Evolutionary conservation across 768 basidiomycete genomes (phyloP).

Genomic region (Lentinula lateritia): DNA sequence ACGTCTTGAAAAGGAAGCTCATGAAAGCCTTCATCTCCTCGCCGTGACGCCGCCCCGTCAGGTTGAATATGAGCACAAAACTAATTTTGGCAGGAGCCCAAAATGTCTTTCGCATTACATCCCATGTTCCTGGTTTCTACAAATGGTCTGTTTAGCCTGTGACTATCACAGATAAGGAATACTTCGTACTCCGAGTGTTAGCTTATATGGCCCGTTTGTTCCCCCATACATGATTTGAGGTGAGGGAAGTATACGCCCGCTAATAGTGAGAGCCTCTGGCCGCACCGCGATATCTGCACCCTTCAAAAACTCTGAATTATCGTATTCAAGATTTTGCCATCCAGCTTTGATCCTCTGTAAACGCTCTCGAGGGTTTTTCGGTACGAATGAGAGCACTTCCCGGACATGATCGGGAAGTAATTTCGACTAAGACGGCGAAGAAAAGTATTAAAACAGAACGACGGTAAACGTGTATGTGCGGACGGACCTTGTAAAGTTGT

Average conservation of each 20-base stretch:
- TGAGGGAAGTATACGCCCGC: slow-evolving; percentile 28
- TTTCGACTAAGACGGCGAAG: slow-evolving; percentile 16
- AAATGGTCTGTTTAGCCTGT: neutral
- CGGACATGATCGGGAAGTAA: slow-evolving; percentile 23
- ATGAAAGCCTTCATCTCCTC: slow-evolving; percentile 14
- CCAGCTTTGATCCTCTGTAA: slow-evolving; percentile 18
- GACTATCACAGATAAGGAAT: neutral
- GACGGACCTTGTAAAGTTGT: slow-evolving; percentile 25
- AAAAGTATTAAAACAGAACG: neutral
- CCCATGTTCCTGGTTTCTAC: slow-evolving; percentile 24
- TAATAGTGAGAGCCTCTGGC: slow-evolving; percentile 22
- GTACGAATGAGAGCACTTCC: slow-evolving; percentile 23
- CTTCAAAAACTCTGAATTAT: slow-evolving; percentile 32
- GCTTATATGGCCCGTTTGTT: neutral
- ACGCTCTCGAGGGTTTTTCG: slow-evolving; percentile 18
- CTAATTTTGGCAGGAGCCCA: neutral
- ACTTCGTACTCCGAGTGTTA: neutral
- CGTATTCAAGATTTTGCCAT: slow-evolving; percentile 29
- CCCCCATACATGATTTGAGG: slow-evolving; percentile 26
- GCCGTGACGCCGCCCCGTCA: slow-evolving; percentile 12
- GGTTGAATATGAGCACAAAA: slow-evolving; percentile 20
- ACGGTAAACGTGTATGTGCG: neutral
- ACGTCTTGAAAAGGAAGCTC: slow-evolving; percentile 15
- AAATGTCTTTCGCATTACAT: slow-evolving; percentile 22
- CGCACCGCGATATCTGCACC: slow-evolving; percentile 33